Conservation (phyloP, 306 rosid genomes). For the Pterocarpus macrocarpus region DNA sequence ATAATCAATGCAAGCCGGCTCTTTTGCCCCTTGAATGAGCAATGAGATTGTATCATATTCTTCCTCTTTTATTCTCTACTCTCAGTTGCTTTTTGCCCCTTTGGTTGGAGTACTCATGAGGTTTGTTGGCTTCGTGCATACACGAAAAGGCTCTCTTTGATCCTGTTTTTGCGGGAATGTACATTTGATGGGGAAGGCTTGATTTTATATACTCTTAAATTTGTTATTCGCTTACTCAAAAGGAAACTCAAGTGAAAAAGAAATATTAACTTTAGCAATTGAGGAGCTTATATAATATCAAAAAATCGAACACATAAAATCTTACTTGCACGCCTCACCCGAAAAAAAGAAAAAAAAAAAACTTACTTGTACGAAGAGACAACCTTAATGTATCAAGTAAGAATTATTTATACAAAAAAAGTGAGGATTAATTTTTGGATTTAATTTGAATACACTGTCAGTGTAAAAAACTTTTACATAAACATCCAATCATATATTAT, state of each 20-base stretch:
- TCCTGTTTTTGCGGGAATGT: not conserved
- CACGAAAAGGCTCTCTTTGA: not conserved
- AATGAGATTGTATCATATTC: not conserved
- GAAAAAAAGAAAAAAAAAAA: too few relatives aligned
- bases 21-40: not conserved
- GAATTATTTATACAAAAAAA: not conserved
- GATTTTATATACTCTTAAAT: not conserved
- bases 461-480: too few relatives aligned
- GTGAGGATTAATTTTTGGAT: not conserved
- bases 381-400: not conserved
- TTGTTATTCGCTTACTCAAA: not conserved
- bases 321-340: too few relatives aligned
- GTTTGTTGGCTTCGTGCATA: not conserved
- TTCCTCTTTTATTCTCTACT: not conserved
- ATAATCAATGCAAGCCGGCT: not conserved
- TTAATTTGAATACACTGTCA: too few relatives aligned
- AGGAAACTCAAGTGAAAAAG: not conserved
- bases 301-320: too few relatives aligned
- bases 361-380: not conserved
- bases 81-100: not conserved
- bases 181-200: not conserved
- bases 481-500: too few relatives aligned
- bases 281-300: not conserved
- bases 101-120: not conserved
- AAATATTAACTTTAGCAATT: too few relatives aligned